A percentile compares a stretch with the other conserved stretches of the same genome.
Conservation (phyloP, 2,329 filamentous ascomycete genomes). For the Fusarium decemcellulare region DNA sequence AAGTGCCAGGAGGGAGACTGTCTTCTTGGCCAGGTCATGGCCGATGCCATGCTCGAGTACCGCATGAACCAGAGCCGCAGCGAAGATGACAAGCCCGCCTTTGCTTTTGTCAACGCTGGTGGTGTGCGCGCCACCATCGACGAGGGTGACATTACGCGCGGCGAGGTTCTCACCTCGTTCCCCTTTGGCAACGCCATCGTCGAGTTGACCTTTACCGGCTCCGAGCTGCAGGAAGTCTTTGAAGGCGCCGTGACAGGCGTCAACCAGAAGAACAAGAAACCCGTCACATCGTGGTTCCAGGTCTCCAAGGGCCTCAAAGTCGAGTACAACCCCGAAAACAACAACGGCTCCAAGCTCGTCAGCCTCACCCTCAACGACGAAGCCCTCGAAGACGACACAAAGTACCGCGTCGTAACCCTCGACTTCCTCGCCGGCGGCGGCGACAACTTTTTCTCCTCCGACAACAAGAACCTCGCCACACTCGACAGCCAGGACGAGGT, state of each 20-base stretch:
- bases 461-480: constrained; percentile 55
- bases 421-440: constrained; percentile 75
- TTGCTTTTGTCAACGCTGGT: constrained; percentile 75
- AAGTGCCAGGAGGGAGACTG: constrained; percentile 73
- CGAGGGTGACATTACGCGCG: constrained; percentile 71
- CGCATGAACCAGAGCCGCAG: constrained; percentile 61
- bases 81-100: constrained; percentile 58
- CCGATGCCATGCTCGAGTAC: constrained; percentile 74
- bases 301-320: constrained; percentile 70
- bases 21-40: constrained; percentile 67
- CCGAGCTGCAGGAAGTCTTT: constrained; percentile 68
- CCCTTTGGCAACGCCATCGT: constrained; percentile 77
- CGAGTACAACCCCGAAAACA: constrained; percentile 68
- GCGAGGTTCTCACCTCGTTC: constrained; percentile 74
- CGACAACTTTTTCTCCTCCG: constrained; percentile 70
- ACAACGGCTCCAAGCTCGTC: constrained; percentile 65
- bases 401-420: constrained; percentile 72
- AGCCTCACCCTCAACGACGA: constrained; percentile 64
- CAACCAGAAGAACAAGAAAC: constrained; percentile 67
- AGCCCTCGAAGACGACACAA: constrained; percentile 59
- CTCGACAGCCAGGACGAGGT: constrained; percentile 70
- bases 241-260: constrained; percentile 70
- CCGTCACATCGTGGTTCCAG: constrained; percentile 73
- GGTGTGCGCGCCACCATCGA: constrained; percentile 76
- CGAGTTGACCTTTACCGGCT: constrained; percentile 67